Base-by-base conservation (phyloP, 2,329 filamentous ascomycete species). In the Aspergillus pseudoglaucus region DNA sequence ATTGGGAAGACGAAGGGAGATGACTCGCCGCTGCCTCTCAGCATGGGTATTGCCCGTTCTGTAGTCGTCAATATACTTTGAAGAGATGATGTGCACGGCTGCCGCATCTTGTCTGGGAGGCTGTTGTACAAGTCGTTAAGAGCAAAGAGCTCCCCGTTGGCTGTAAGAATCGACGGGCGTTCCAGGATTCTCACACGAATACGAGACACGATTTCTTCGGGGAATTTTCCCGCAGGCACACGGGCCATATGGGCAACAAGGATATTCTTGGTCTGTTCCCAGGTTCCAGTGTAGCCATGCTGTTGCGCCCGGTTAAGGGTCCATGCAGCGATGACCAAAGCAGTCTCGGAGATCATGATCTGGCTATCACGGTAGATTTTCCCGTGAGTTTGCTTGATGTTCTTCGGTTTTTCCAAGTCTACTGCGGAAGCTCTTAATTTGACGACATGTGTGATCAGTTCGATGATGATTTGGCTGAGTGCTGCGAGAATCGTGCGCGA, bases 361-460 rank as follows among this genome's bases (percentile, higher is more conserved):
- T 71, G 71, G 27, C 67, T 65, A 32, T 72, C 64, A 10, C 70
- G 66, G 55, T 73, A 74, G 9, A 66, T 55, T 33, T 71, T 66
- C 22, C 68, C 70, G 52, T 68, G 63, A 2, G 47, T 60, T 46
- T 74, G 71, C 46, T 72, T 73, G 27, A 66, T 46, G 44, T 67
- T 73, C 6, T 47, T 33, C 5, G 70, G 68, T 6, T 61, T 47
- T n/a, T 55, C 53, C 40, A 62, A 40, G 44, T 58, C 49, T 48
- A 61, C 47, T n/a, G 46, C 59, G 8, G 62, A 59, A 8, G 55
- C 49, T 30, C 59, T 63, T n/a, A 74, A 54, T 18, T 61, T 64
- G 17, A 58, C 54, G 17, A 70, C 62, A 50, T 72, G 66, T 9
- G 66, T 63, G 39, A 67, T 63, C 15, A 73, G 60, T 51, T 73